Percentiles rank a stretch among this genome's conserved stretches.
Evolutionary conservation across 2,329 filamentous ascomycete genomes (phyloP).

Genomic region (Didymella lethalis): DNA sequence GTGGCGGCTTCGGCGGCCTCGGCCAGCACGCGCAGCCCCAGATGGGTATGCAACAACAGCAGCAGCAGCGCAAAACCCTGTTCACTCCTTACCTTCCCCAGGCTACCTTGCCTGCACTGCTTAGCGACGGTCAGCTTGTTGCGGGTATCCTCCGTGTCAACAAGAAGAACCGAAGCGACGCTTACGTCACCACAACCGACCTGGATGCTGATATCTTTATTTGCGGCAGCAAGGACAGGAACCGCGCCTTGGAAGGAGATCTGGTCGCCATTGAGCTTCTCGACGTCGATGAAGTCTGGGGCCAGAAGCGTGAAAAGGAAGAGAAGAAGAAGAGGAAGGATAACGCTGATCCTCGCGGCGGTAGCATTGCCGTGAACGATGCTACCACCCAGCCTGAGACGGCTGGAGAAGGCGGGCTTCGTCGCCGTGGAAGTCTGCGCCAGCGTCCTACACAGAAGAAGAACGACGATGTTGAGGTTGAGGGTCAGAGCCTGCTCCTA

Average conservation of each 20-base stretch:
- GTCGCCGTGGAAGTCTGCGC: constrained; percentile 90
- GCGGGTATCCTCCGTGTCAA: constrained; percentile 97
- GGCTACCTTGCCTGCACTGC: constrained; percentile 86
- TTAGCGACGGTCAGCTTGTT: constrained; percentile 91
- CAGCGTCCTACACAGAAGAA: constrained; percentile 99
- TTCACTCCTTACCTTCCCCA: constrained; percentile 98
- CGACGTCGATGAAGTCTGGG: constrained; percentile 98
- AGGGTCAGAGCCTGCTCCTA: constrained; percentile 93
- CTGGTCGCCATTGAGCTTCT: constrained; percentile 94
- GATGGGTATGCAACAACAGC: constrained; percentile 74
- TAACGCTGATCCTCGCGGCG: constrained; percentile 88
- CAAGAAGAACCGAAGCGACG: constrained; percentile 99
- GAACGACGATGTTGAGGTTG: constrained; percentile 98
- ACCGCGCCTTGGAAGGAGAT: constrained; percentile 94
- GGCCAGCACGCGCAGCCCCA: constrained; percentile 74
- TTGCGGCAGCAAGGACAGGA: constrained; percentile 98
- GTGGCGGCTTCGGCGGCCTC: constrained; percentile 72
- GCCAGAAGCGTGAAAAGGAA: constrained; percentile 98
- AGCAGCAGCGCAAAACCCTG: constrained; percentile 96
- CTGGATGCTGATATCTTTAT: constrained; percentile 99
- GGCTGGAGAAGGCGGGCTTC: constrained; percentile 82
- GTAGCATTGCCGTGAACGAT: constrained; percentile 74
- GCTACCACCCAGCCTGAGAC: constrained; percentile 63
- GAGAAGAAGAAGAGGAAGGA: constrained; percentile 99
- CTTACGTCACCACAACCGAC: constrained; percentile 94